Base-by-base conservation (phyloP, 257 asterid species). In the Solanum neorickii region DNA sequence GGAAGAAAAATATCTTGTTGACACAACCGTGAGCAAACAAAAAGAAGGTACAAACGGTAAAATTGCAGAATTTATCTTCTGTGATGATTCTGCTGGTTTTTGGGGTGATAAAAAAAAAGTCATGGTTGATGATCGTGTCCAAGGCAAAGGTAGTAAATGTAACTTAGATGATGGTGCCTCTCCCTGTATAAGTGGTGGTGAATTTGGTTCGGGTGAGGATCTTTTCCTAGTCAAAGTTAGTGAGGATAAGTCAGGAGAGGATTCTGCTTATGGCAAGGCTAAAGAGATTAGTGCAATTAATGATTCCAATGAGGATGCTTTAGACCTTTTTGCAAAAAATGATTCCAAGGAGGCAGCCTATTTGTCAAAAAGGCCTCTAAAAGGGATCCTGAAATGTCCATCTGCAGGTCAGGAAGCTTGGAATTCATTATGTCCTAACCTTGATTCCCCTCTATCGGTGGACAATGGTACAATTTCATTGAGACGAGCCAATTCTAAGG, bases 401-500 rank as follows among this genome's bases (percentile, higher is more conserved):
- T 76, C 91, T 46, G 62, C 87, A 1, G 76, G 75, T 37, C 41
- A 88, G 66, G 89, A 82, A 21, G 90, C 92, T 6, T 76, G 90
- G 44, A 88, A 73, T 13, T 59, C 87, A 9, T 49, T 92, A 9
- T 68, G 86, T 39, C 46, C 87, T 9, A 86, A 85, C 7, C 87
- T 83, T 23, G 86, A 20, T 85, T 86, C 87, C 20, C 80, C 92
- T 44, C 89, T 91, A 65, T 49, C 93, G 8, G 75, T 88, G 11
- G 78, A 87, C 3, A 76, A 85, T 59, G 69, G 86, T 8, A 78
- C 52, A 82, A 65, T 73, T 14, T 25, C 86, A 8, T 83, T 95
- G 86, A 91, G 80, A 88, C 89, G 96, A 87, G 97, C 97, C 39
- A 95, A 94, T 88, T 95, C 97, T 23, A 94, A 93, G 89, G 97